Base-by-base conservation (phyloP, 139 green algal genomes). In the Ettlia oleoabundans region DNA sequence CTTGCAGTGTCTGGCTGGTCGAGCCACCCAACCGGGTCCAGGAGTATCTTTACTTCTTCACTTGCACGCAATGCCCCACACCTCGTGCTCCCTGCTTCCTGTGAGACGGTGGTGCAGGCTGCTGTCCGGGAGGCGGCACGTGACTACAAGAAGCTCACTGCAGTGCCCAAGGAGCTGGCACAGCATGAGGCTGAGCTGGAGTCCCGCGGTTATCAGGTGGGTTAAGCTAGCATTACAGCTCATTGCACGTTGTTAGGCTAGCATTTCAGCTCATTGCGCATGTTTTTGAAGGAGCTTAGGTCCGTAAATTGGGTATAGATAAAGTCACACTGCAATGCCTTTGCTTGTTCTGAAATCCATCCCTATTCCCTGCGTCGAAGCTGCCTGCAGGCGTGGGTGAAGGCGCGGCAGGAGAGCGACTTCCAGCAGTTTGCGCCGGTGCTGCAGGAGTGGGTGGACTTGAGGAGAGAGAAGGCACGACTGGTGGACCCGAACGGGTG, bases 391-490 rank as follows among this genome's bases (percentile, higher is more conserved):
- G 86, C 86, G 7, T 98, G 95, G 95, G 88, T 95, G 22, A 90
- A 93, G 74, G 95, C 95, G 4, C 85, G 92, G 47, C 79, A 92
- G 76, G 85, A 64, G 3, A 89, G 70, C 26, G 89, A 97, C 90
- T 98, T 94, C 55, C 80, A 73, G n/a, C 75, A 87, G 51, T 98
- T 98, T 79, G 90, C 91, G 10, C 93, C 94, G n/a, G 87, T 92
- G 26, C 91, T 98, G 40, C 37, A 95, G 80, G 84, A 97, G 86
- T 95, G 91, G 91, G 89, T 98, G 33, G 87, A 92, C 9, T 42
- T 95, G 30, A 86, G 69, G 40, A 86, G 81, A 24, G 86, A 96
- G 78, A 87, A 89, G 74, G 86, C 85, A 19, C 65, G 26, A 8
- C 30, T 84, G 65, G 86, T 94, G 10, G 83, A 93, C 71, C 76